Base-by-base conservation (phyloP, 179 eudicot genomes). In the Heliamphora pulchella region DNA sequence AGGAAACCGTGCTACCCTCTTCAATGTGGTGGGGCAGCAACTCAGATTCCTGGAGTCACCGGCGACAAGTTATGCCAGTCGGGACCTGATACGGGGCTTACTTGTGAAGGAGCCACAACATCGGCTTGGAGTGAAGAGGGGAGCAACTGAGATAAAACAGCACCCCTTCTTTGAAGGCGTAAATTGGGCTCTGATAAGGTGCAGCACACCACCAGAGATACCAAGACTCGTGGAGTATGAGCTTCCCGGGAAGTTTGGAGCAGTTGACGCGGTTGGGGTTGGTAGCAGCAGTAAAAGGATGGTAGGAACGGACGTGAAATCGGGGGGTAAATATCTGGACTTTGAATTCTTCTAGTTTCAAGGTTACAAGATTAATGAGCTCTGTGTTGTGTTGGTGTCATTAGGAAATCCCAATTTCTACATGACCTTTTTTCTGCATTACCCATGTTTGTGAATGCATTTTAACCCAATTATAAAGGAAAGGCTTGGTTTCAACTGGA, bases 111-210 rank as follows among this genome's bases (percentile, higher is more conserved):
- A 92, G 71, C 97, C 97, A 76, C 94, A 90, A 59, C 87, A 87
- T 63, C 85, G 97, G 71, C 87, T 92, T 11, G 96, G 96, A 64
- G 90, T 88, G 62, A 90, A 88, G 84, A 89, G 92, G 51, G 96
- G 96, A 65, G 96, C 97, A 44, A 89, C 94, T 0, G 97, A 92
- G 82, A 89, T 92, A 76, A 92, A 92, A 83, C 97, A 92, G 80
- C 96, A 91, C 22, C 96, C 96, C 0, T 91, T 91, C 81, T 91
- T 91, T 66, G 94, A 92, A 87, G 94, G 97, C 9, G 90, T 92
- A 13, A 90, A 92, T 65, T 92, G 97, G 97, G 97, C 97, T 80
- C 87, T 92, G 69, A 92, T 92, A 59, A 83, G 94, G 18, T 90
- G 97, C 84, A 89, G 97, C 78, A 90, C 90, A 55, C 97, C 97